Evolutionary conservation across 225 moss, liverwort and hornwort species (phyloP).

Genomic region (Polytrichum formosum): DNA sequence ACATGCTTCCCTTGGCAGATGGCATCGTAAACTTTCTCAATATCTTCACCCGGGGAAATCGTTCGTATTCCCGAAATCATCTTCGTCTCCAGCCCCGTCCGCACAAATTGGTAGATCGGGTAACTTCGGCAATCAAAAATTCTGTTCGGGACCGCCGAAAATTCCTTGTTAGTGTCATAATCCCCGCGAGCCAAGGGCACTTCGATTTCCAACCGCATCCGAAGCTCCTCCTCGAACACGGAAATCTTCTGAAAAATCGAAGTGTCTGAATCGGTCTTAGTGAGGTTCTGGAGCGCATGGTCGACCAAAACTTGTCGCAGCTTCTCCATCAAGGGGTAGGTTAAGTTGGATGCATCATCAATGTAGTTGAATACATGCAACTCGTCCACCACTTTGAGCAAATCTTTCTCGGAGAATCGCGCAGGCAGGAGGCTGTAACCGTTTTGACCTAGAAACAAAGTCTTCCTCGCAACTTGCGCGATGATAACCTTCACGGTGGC

Average conservation of each 20-base stretch:
- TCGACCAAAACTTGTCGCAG: conserved; percentile 51
- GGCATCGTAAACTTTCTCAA: conserved; percentile 55
- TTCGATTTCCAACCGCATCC: conserved; percentile 15
- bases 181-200: conserved; percentile 23
- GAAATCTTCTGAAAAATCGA: conserved; percentile 34
- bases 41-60: conserved; percentile 56
- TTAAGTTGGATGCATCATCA: conserved; percentile 50
- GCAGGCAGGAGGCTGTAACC: conserved; percentile 17
- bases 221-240: conserved; percentile 51
- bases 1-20: conserved; percentile 46
- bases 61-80: conserved; percentile 53
- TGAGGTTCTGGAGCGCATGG: conserved; percentile 31
- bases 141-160: conserved; percentile 32
- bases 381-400: conserved; percentile 56
- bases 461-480: conserved; percentile 50
- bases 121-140: conserved; percentile 53
- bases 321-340: conserved; percentile 65
- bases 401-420: conserved; percentile 50
- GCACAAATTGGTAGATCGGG: conserved; percentile 61
- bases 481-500: conserved; percentile 47
- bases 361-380: conserved; percentile 61
- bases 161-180: conserved; percentile 35
- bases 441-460: conserved; percentile 21
- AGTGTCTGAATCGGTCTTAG: conserved; percentile 8
- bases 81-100: conserved; percentile 45